A percentile compares a stretch with the other conserved stretches of the same genome.
phyloP scores from a whole-genome alignment of 202 grass and related monocot species.

The Cymbopogon flexuosus region DNA sequence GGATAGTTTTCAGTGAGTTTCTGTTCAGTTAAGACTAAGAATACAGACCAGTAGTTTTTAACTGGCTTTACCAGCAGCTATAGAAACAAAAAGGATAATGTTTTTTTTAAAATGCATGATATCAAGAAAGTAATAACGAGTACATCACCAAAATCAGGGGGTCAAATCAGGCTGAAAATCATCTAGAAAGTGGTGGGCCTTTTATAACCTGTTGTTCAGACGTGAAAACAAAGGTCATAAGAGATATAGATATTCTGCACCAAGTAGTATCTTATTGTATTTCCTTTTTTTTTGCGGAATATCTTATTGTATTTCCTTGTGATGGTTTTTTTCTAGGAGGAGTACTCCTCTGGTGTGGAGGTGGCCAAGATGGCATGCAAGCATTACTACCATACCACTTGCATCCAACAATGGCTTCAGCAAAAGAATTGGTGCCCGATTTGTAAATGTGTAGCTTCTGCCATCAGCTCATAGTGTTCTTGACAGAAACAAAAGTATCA shows the following conservation, averaged over 20 bases:
- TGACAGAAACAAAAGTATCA: background rate
- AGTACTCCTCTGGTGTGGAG: slow-evolving; percentile 46
- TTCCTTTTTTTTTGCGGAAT: no score
- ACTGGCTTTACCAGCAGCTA: background rate
- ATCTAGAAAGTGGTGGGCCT: background rate
- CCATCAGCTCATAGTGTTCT: background rate
- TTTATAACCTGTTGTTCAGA: background rate
- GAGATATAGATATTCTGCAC: no score
- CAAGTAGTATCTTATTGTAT: background rate
- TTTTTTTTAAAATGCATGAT: background rate
- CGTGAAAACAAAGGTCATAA: background rate
- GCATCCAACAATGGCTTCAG: slow-evolving; percentile 65
- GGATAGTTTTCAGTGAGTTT: background rate
- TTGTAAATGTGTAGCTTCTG: slow-evolving; percentile 51
- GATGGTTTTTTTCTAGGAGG: slow-evolving; percentile 42
- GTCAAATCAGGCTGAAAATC: background rate
- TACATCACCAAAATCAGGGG: background rate
- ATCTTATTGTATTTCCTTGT: background rate
- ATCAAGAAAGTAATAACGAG: background rate
- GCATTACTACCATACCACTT: slow-evolving; percentile 53
- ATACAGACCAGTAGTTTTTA: background rate
- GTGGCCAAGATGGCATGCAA: slow-evolving; percentile 49
- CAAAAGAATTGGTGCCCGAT: slow-evolving; percentile 78
- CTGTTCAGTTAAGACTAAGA: background rate
- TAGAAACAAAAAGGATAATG: background rate